Evolutionary conservation across 1,139 yeast genomes (phyloP).

Genomic region (Kurtzmaniella natalensis): DNA sequence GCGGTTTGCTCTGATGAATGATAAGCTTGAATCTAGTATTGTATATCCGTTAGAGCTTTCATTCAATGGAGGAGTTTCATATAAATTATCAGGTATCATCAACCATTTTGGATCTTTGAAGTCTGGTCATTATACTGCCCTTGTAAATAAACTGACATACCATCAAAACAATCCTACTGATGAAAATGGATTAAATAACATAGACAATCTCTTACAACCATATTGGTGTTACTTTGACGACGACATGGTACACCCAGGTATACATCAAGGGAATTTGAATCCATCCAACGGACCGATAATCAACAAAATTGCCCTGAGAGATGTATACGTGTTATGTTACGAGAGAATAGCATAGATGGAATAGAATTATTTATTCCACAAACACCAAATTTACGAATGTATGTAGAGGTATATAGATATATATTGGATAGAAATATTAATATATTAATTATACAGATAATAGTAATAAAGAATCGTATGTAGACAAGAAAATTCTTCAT

Average conservation of each 20-base stretch:
- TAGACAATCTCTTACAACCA: conserved; percentile 24
- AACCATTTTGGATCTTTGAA: conserved; percentile 69
- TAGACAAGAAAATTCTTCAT: too few relatives aligned
- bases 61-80: conserved; percentile 37
- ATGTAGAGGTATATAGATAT: too few relatives aligned
- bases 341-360: conserved; percentile 32
- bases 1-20: conserved; percentile 52
- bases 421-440: too few relatives aligned
- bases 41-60: conserved; percentile 48
- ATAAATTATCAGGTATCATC: conserved; percentile 56
- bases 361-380: too few relatives aligned
- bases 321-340: conserved; percentile 72
- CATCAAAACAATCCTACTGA: conserved; percentile 17
- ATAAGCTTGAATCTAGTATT: conserved; percentile 50
- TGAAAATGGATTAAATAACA: conserved; percentile 13
- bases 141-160: conserved; percentile 48
- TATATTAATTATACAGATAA: too few relatives aligned
- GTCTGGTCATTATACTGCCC: conserved; percentile 72
- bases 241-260: conserved; percentile 48
- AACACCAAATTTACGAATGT: too few relatives aligned
- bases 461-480: too few relatives aligned
- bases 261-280: conserved; percentile 43
- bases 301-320: conserved; percentile 45
- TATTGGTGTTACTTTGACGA: conserved; percentile 75
- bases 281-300: conserved; percentile 19